phyloP scores from a whole-genome alignment of 208 protist species.

The Trypanosoma congolense region DNA sequence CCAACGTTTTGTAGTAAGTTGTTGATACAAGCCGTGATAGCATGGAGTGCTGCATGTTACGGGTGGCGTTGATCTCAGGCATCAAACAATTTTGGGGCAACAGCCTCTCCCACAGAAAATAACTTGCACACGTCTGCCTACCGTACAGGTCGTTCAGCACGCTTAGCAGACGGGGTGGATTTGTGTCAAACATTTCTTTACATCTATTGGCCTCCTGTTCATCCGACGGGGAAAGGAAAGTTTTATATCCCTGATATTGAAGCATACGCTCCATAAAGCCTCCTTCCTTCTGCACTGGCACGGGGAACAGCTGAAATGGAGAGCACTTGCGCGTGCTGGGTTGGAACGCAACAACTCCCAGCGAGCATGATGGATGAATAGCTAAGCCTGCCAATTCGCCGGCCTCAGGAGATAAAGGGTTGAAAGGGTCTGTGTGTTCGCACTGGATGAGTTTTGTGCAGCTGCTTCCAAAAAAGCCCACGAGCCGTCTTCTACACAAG shows the following conservation, averaged over 20 bases:
- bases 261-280: slow-evolving; percentile 19
- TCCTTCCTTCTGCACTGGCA: slow-evolving; percentile 16
- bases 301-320: slow-evolving; percentile 39
- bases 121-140: slow-evolving; percentile 17
- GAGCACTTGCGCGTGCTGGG: slow-evolving; percentile 25
- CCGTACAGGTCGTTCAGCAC: slow-evolving; percentile 20
- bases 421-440: slow-evolving; percentile 21
- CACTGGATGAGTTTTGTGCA: slow-evolving; percentile 48
- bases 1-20: too few species aligned
- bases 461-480: slow-evolving; percentile 32
- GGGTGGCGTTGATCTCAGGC: too few species aligned
- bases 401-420: slow-evolving; percentile 23
- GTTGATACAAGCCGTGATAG: too few species aligned
- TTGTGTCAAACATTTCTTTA: too few species aligned
- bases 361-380: slow-evolving; percentile 46
- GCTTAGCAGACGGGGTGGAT: background rate
- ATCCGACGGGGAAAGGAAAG: slow-evolving; percentile 1
- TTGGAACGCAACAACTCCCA: slow-evolving; percentile 45
- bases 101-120: slow-evolving; percentile 40
- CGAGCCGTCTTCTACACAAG: slow-evolving; percentile 31
- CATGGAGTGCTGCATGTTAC: too few species aligned
- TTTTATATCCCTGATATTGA: slow-evolving; percentile 14
- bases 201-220: too few species aligned
- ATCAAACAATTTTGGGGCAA: slow-evolving; percentile 25
- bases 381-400: slow-evolving; percentile 43